Evolutionary conservation across 2,329 filamentous ascomycete species (phyloP).

Genomic region (Epicoccum nigrum): DNA sequence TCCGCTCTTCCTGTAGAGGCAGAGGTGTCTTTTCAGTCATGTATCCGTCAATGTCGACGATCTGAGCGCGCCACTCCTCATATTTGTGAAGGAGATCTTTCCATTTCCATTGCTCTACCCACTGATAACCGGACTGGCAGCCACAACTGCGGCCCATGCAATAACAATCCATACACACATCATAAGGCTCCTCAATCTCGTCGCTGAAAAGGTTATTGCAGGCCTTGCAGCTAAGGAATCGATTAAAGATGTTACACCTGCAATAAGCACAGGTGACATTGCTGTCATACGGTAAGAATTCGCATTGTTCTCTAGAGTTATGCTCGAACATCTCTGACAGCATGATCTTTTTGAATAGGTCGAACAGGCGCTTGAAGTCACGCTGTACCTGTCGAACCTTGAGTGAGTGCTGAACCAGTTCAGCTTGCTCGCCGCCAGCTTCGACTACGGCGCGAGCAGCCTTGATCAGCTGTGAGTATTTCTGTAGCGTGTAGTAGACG

Average conservation of each 20-base stretch:
- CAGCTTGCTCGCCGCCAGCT: conserved; percentile 45
- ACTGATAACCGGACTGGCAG: conserved; percentile 83
- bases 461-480: conserved; percentile 70
- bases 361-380: conserved; percentile 83
- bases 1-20: conserved; percentile 72
- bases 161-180: conserved; percentile 98
- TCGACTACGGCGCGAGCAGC: conserved; percentile 64
- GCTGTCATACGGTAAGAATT: conserved; percentile 82
- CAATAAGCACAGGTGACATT: conserved; percentile 97
- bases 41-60: conserved; percentile 73
- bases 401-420: conserved; percentile 46
- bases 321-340: conserved; percentile 84
- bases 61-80: conserved; percentile 79
- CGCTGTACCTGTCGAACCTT: conserved; percentile 74
- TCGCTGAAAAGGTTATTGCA: conserved; percentile 72
- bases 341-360: conserved; percentile 77
- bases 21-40: conserved; percentile 70
- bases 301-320: conserved; percentile 70
- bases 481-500: conserved; percentile 82
- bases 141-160: conserved; percentile 94
- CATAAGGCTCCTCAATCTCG: conserved; percentile 84
- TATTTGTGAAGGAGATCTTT: conserved; percentile 76
- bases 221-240: conserved; percentile 88
- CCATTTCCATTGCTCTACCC: conserved; percentile 95
- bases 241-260: conserved; percentile 94